These are phyloP conservation scores for Moringa oleifera DNA, from an alignment of 345 rosid genomes.

Conservation along the genomic window DNA sequence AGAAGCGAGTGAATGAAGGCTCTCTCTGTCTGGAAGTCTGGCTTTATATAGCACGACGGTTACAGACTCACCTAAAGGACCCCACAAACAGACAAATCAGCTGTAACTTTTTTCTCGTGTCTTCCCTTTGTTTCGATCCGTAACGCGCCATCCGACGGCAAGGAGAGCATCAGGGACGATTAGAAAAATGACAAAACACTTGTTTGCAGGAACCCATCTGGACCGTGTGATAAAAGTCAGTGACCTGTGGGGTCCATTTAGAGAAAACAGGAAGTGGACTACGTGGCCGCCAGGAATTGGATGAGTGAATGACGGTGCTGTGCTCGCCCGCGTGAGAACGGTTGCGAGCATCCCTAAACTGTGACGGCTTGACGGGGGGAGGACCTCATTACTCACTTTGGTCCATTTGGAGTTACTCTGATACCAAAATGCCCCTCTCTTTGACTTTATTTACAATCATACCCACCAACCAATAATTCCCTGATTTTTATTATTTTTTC, in stretches of 20 bases:
- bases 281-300: constrained; percentile 19
- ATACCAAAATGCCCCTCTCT: not conserved
- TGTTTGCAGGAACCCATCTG: no score
- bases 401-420: no score
- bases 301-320: constrained; percentile 6
- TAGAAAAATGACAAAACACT: no score
- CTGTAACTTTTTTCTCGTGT: not conserved
- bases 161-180: constrained; percentile 9
- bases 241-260: constrained; percentile 1
- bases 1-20: not conserved
- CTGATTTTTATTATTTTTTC: no score
- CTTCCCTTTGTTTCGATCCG: not conserved
- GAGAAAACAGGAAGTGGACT: not conserved
- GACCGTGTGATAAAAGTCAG: no score
- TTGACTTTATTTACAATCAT: constrained; percentile 1
- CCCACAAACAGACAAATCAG: constrained; percentile 9
- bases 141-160: constrained; percentile 20
- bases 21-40: not conserved
- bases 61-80: constrained; percentile 1
- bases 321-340: no score
- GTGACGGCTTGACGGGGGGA: no score
- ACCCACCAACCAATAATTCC: no score
- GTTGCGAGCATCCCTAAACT: no score
- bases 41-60: constrained; percentile 23
- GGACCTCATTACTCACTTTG: no score